Evolutionary conservation across 2,329 filamentous ascomycete genomes (phyloP), one percentile per base, ranked within the genome.

Genomic region (Fonsecaea monophora): DNA sequence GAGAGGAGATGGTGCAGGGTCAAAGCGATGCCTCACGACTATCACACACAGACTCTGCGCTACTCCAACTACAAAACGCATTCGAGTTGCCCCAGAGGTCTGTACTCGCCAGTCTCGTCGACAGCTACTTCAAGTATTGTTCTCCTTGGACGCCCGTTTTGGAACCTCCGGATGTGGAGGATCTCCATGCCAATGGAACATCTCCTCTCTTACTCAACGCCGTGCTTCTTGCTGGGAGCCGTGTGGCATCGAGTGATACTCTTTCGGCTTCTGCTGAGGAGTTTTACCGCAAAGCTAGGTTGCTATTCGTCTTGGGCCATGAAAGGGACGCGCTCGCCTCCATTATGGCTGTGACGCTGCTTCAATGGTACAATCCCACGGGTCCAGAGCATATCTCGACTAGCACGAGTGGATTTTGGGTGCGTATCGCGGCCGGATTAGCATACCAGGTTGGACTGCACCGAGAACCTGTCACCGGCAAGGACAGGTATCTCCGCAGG

Each of bases 281-380:
- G 10, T 63, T 62, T 60, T 66, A 66, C 50, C 40, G 53, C 18
- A 62, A 60, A 50, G 60, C 59, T 7, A 66, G 54, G 38, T 18
- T 63, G 18, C 34, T 66, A 15, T 66, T 66, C 40, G 55, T 63
- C 18, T 40, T 62, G 25, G 75, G 75, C 10, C 74, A 76, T 45
- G 76, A 77, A 65, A 76, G 72, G 25, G 75, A 77, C 50, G 74
- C 75, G 1, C 62, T 77, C 3, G 74, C 72, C 0, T 73, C 76
- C 1, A 75, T 77, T 37, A 74, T 73, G n/a, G 74, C 76, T 3
- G 74, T 75, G 10, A 74, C 71, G 32, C 74, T 71, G 2, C 60
- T 70, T 37, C 65, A 70, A 34, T 70, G 66, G 65, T 70, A 55
- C 18, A 70, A 68, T 21, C 68, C 65, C 2, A 56, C 62, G 4